Evolutionary conservation across 2,329 filamentous ascomycete species (phyloP).

Genomic region (Cladosporium sp.): DNA sequence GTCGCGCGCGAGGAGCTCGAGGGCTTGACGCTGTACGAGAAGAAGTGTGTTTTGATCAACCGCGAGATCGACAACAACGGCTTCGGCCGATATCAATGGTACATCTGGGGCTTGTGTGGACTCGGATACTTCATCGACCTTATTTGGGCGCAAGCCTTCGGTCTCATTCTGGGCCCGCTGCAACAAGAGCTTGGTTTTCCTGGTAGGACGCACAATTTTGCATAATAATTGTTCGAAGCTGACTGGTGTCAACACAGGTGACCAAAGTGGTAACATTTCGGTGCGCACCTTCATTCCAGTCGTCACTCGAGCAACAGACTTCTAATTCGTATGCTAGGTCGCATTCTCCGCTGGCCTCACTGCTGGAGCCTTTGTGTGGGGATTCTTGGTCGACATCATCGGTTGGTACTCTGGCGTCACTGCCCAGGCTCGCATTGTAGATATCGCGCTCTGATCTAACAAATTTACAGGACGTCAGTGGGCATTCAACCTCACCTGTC

Average conservation of each 20-base stretch:
- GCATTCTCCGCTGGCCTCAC: conserved; percentile 59
- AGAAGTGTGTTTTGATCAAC: conserved; percentile 49
- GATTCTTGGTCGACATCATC: conserved; percentile 57
- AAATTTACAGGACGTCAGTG: conserved; percentile 49
- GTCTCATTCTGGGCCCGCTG: conserved; percentile 56
- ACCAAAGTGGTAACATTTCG: conserved; percentile 54
- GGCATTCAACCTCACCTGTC: conserved; percentile 61
- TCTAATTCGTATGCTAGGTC: conserved; percentile 28
- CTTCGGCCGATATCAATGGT: conserved; percentile 58
- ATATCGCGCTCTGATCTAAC: conserved; percentile 4
- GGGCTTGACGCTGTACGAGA: conserved; percentile 43
- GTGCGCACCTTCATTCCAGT: conserved; percentile 30
- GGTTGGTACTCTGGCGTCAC: conserved; percentile 33
- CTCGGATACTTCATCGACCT: conserved; percentile 60
- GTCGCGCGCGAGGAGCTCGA: conserved; percentile 29
- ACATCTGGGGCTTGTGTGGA: conserved; percentile 54
- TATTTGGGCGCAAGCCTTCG: conserved; percentile 61
- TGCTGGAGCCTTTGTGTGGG: conserved; percentile 59
- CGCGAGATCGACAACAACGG: conserved; percentile 55
- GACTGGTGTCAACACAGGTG: conserved; percentile 11
- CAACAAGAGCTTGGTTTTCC: conserved; percentile 60
- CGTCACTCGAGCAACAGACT: neutral
- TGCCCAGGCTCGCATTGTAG: conserved; percentile 1
- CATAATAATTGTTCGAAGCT: neutral
- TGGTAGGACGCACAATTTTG: conserved; percentile 14